Evolutionary conservation across 1,139 yeast species (phyloP).

Genomic region (Suhomyces yuchorum): DNA sequence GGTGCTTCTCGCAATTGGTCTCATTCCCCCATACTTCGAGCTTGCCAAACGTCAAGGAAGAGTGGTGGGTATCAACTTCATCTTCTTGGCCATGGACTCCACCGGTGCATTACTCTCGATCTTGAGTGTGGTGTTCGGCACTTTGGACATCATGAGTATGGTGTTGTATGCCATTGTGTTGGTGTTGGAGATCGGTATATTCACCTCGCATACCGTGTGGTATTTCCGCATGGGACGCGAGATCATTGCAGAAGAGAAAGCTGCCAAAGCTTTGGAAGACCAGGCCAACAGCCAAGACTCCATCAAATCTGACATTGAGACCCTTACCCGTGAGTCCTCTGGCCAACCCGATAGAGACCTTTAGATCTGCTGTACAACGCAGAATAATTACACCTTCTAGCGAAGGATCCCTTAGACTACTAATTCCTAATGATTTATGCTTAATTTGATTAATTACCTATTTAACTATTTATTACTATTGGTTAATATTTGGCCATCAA

Average conservation of each 20-base stretch:
- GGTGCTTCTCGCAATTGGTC: slow-evolving; percentile 70
- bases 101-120: slow-evolving; percentile 80
- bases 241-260: slow-evolving; percentile 29
- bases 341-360: not conserved
- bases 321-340: not conserved
- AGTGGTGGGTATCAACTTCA: slow-evolving; percentile 84
- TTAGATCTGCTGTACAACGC: not conserved
- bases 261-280: not conserved
- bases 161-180: slow-evolving; percentile 73
- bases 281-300: not conserved
- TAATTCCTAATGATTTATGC: not conserved
- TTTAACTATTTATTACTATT: not conserved
- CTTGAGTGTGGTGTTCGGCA: slow-evolving; percentile 62
- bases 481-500: too few relatives aligned
- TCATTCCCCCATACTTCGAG: slow-evolving; percentile 88
- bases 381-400: not conserved
- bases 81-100: slow-evolving; percentile 77
- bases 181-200: slow-evolving; percentile 75
- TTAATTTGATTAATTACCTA: not conserved
- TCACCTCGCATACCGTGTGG: slow-evolving; percentile 72
- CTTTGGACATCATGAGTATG: slow-evolving; percentile 75
- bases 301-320: slow-evolving; percentile 2
- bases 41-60: slow-evolving; percentile 75
- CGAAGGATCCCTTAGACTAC: not conserved
- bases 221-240: slow-evolving; percentile 50